Conservation (phyloP, 208 protist genomes). For the Wallacemonas sp. region DNA sequence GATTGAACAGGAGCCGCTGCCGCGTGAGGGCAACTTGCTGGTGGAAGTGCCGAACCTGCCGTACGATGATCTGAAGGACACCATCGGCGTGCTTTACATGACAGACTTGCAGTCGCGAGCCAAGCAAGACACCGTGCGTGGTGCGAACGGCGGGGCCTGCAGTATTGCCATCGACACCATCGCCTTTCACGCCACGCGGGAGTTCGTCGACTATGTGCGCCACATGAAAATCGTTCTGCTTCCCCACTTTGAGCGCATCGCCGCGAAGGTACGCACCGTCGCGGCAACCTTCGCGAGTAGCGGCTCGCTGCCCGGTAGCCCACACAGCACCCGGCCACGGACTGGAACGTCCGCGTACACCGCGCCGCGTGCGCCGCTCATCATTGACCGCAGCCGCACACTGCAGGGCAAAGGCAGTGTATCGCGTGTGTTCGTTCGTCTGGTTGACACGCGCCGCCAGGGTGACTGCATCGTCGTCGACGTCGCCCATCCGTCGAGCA, state of each 20-base stretch:
- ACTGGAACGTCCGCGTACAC: not conserved
- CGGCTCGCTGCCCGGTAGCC: too few species aligned
- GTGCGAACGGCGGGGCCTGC: slow-evolving; percentile 56
- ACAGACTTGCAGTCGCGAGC: slow-evolving; percentile 39
- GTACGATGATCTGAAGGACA: slow-evolving; percentile 60
- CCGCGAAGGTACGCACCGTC: slow-evolving; percentile 9
- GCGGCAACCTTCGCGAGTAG: not conserved
- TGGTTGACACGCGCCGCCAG: slow-evolving; percentile 50
- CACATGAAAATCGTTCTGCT: not conserved
- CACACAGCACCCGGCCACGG: too few species aligned
- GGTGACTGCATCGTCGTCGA: slow-evolving; percentile 44
- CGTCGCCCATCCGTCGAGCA: slow-evolving; percentile 16
- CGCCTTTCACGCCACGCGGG: slow-evolving; percentile 48
- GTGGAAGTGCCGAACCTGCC: slow-evolving; percentile 50
- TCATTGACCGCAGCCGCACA: slow-evolving; percentile 30
- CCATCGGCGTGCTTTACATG: slow-evolving; percentile 55
- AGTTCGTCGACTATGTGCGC: slow-evolving; percentile 66
- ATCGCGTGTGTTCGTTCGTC: slow-evolving; percentile 19
- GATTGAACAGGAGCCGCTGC: slow-evolving; percentile 76
- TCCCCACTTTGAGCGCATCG: slow-evolving; percentile 18
- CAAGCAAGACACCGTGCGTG: slow-evolving; percentile 53
- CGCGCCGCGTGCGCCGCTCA: not conserved
- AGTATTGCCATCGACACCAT: slow-evolving; percentile 50
- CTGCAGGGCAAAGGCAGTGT: slow-evolving; percentile 66
- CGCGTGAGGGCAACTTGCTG: slow-evolving; percentile 54